These are phyloP conservation scores for Wickerhamiella kurtzmanii DNA, from an alignment of 805 yeast genomes.

Conservation along the genomic window DNA sequence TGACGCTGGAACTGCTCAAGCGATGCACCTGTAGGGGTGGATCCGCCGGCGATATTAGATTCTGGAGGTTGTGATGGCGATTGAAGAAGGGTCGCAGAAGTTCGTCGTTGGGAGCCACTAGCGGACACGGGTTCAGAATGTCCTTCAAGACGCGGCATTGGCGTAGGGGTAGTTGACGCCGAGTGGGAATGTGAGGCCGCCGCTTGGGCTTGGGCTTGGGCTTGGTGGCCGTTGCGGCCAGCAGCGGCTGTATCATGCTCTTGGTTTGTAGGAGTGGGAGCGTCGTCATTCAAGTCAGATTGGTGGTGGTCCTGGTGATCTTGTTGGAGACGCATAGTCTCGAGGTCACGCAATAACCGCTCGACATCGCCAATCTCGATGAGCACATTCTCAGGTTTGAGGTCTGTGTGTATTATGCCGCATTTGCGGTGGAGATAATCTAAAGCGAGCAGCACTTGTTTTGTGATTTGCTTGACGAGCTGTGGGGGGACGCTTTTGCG, in stretches of 20 bases:
- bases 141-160: not conserved
- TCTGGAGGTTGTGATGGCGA: not conserved
- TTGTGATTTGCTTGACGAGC: slow-evolving; percentile 69
- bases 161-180: too few relatives aligned
- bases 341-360: slow-evolving; percentile 56
- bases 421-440: slow-evolving; percentile 60
- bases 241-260: too few relatives aligned
- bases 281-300: too few relatives aligned
- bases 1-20: not conserved
- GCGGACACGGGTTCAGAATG: not conserved
- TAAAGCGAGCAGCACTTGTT: slow-evolving; percentile 58
- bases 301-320: too few relatives aligned
- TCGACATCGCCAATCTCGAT: slow-evolving; percentile 78
- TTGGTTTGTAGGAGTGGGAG: too few relatives aligned
- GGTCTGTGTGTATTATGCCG: slow-evolving; percentile 62
- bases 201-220: too few relatives aligned
- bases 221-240: too few relatives aligned
- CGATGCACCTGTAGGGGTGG: not conserved
- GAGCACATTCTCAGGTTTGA: slow-evolving; percentile 63
- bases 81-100: not conserved
- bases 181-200: too few relatives aligned
- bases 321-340: slow-evolving; percentile 28
- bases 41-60: not conserved
- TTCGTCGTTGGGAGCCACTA: not conserved
- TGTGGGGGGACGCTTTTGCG: slow-evolving; percentile 68